A percentile compares a stretch with the other conserved stretches of the same genome.
These are phyloP conservation scores for Torrubiella hemipterigena DNA, from an alignment of 2,329 filamentous ascomycete species.

Conservation along the genomic window DNA sequence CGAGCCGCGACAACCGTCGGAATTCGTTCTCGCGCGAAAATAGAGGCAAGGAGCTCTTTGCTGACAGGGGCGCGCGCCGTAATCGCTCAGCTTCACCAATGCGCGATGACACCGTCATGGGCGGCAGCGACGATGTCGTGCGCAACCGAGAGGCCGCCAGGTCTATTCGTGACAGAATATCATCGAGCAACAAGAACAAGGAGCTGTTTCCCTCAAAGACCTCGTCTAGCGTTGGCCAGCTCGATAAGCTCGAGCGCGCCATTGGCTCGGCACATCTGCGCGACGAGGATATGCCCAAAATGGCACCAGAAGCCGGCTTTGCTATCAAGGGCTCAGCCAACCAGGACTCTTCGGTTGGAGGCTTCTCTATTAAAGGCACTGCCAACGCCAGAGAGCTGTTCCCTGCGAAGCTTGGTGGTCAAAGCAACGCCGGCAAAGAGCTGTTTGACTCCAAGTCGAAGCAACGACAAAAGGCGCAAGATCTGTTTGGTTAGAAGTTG, in stretches of 20 bases:
- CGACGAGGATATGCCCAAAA: slow-evolving; percentile 35
- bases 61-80: slow-evolving; percentile 22
- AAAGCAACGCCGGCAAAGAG: slow-evolving; percentile 52
- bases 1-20: slow-evolving; percentile 14
- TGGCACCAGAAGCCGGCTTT: slow-evolving; percentile 41
- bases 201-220: slow-evolving; percentile 27
- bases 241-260: slow-evolving; percentile 25
- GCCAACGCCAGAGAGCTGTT: slow-evolving; percentile 60
- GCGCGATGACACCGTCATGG: slow-evolving; percentile 28
- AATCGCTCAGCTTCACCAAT: slow-evolving; percentile 41
- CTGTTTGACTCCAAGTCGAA: slow-evolving; percentile 49
- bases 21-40: slow-evolving; percentile 25
- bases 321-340: slow-evolving; percentile 33
- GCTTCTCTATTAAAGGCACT: slow-evolving; percentile 55
- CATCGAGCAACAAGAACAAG: slow-evolving; percentile 17
- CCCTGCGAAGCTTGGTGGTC: slow-evolving; percentile 34
- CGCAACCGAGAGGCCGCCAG: slow-evolving; percentile 21
- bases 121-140: slow-evolving; percentile 16
- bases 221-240: slow-evolving; percentile 14
- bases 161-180: slow-evolving; percentile 20
- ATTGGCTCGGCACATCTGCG: slow-evolving; percentile 24
- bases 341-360: slow-evolving; percentile 46
- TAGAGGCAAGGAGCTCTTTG: slow-evolving; percentile 53
- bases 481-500: slow-evolving; percentile 45
- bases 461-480: slow-evolving; percentile 56